Evolutionary conservation across 2,329 filamentous ascomycete genomes (phyloP).

Genomic region (Phialophora tarda): DNA sequence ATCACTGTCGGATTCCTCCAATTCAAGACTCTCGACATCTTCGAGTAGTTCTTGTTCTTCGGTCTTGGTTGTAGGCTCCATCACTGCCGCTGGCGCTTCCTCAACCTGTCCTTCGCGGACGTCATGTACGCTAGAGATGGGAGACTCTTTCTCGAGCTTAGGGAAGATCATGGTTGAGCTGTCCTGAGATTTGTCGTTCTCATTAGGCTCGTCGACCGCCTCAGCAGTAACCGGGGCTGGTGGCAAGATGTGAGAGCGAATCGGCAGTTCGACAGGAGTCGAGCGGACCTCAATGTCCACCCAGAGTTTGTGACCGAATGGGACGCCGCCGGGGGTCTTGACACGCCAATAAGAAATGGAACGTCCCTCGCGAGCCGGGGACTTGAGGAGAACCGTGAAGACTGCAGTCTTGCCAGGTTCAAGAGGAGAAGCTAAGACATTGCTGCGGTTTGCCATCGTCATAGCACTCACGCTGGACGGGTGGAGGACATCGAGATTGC

Average conservation of each 20-base stretch:
- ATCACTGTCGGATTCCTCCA: slow-evolving; percentile 52
- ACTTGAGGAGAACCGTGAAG: slow-evolving; percentile 85
- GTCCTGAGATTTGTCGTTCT: slow-evolving; percentile 44
- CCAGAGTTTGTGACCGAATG: slow-evolving; percentile 94
- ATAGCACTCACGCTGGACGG: slow-evolving; percentile 80
- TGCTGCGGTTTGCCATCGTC: slow-evolving; percentile 79
- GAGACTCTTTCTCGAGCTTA: slow-evolving; percentile 92
- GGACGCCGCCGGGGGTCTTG: slow-evolving; percentile 76
- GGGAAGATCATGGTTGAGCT: slow-evolving; percentile 87
- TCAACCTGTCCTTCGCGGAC: slow-evolving; percentile 44
- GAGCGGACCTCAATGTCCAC: slow-evolving; percentile 79
- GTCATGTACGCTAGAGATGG: slow-evolving; percentile 77
- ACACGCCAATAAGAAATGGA: slow-evolving; percentile 96
- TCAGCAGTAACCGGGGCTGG: slow-evolving; percentile 26
- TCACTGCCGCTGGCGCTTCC: slow-evolving; percentile 43
- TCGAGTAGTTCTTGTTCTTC: slow-evolving; percentile 62
- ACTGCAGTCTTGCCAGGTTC: slow-evolving; percentile 74
- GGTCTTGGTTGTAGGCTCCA: slow-evolving; percentile 46
- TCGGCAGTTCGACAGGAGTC: slow-evolving; percentile 37
- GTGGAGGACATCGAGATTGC: slow-evolving; percentile 79
- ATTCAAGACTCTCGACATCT: slow-evolving; percentile 64
- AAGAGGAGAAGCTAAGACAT: slow-evolving; percentile 71
- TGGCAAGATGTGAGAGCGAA: slow-evolving; percentile 27
- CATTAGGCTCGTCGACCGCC: slow-evolving; percentile 46
- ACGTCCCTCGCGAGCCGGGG: slow-evolving; percentile 75